These are phyloP conservation scores for Sporothrix luriei DNA, from an alignment of 2,329 filamentous ascomycete genomes.

Conservation along the genomic window DNA sequence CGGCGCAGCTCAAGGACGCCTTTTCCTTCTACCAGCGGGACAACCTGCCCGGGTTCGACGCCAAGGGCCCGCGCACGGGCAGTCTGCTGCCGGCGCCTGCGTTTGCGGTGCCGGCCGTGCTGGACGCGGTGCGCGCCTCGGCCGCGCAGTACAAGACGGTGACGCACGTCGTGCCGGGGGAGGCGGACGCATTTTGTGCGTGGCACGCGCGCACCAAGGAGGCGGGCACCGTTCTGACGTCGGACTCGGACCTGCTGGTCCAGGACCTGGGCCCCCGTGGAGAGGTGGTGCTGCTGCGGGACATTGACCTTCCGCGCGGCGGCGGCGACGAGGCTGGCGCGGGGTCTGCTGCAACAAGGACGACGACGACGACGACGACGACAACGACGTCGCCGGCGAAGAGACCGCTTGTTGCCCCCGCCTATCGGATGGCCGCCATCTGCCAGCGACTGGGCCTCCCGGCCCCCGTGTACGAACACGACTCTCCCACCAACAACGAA, in stretches of 20 bases:
- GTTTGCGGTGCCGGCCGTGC: conserved; percentile 76
- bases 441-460: conserved; percentile 39
- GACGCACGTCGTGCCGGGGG: conserved; percentile 70
- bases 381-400: background rate
- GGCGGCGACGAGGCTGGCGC: background rate
- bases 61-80: conserved; percentile 31
- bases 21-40: conserved; percentile 43
- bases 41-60: conserved; percentile 30
- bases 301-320: conserved; percentile 51
- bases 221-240: conserved; percentile 65
- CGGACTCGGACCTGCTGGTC: conserved; percentile 84
- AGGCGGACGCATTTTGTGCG: conserved; percentile 83
- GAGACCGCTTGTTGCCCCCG: background rate
- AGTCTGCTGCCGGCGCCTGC: conserved; percentile 51
- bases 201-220: conserved; percentile 56
- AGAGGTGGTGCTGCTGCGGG: conserved; percentile 68
- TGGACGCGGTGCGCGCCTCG: conserved; percentile 65
- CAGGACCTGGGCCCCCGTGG: conserved; percentile 67
- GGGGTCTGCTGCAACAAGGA: background rate
- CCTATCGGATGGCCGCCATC: conserved; percentile 33
- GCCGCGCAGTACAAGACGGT: conserved; percentile 46
- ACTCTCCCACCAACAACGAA: background rate
- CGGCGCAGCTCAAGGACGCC: conserved; percentile 57
- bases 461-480: background rate
- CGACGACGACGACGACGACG: too few species aligned